phyloP scores from a whole-genome alignment of 2,329 filamentous ascomycete genomes.

The Aspergillus intermedius region DNA sequence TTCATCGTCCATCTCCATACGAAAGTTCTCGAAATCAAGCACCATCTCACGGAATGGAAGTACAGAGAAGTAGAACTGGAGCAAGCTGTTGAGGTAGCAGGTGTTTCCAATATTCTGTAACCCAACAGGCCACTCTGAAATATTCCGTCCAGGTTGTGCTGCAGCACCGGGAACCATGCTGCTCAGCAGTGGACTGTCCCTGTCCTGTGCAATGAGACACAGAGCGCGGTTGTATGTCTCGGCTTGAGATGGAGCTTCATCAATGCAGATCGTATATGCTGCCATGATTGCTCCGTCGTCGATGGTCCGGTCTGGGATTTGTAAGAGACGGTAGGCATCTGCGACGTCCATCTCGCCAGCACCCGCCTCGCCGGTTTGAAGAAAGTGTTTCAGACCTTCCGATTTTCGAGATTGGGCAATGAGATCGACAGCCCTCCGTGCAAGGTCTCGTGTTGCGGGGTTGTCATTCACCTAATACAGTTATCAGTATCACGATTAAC shows the following conservation, averaged over 20 bases:
- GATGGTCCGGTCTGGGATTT: slow-evolving; percentile 48
- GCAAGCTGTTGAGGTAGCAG: slow-evolving; percentile 91
- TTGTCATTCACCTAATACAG: slow-evolving; percentile 44
- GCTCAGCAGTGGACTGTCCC: slow-evolving; percentile 32
- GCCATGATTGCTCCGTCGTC: slow-evolving; percentile 46
- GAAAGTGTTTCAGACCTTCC: slow-evolving; percentile 45
- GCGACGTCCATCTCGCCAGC: slow-evolving; percentile 50
- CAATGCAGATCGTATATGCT: slow-evolving; percentile 42
- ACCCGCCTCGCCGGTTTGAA: slow-evolving; percentile 46
- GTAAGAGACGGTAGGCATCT: slow-evolving; percentile 47
- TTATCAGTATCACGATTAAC: background rate
- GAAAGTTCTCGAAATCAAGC: slow-evolving; percentile 64
- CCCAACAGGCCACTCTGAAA: slow-evolving; percentile 66
- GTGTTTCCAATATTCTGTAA: slow-evolving; percentile 94
- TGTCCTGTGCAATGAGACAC: slow-evolving; percentile 40
- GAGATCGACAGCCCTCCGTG: slow-evolving; percentile 50
- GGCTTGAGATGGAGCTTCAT: slow-evolving; percentile 41
- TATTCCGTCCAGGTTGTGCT: slow-evolving; percentile 25
- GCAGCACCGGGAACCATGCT: slow-evolving; percentile 27
- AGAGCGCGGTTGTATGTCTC: slow-evolving; percentile 44
- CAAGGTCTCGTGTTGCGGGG: slow-evolving; percentile 44
- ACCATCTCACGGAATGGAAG: slow-evolving; percentile 74
- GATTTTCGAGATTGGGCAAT: slow-evolving; percentile 57
- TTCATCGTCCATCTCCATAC: slow-evolving; percentile 60
- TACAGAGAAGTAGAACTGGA: slow-evolving; percentile 92